Conservation (phyloP, 768 basidiomycete species). For the Xerocomellus intermedius region DNA sequence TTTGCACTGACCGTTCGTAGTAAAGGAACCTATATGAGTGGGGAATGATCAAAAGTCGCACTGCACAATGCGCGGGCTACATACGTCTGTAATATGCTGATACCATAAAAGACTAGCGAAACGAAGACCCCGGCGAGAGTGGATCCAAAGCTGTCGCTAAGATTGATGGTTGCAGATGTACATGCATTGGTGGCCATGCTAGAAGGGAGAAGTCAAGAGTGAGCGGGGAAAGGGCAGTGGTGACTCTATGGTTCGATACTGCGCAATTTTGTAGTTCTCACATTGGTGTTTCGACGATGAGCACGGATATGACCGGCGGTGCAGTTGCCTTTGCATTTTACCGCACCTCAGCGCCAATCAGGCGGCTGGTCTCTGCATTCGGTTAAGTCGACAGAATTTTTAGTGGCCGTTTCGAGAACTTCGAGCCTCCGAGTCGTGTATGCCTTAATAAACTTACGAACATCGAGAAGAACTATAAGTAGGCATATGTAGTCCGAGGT, state of each 20-base stretch:
- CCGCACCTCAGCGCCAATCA: neutral
- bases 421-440: neutral
- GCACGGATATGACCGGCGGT: neutral
- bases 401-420: neutral
- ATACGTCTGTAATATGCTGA: too few relatives aligned
- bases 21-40: conserved; percentile 22
- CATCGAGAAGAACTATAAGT: neutral
- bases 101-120: conserved; percentile 22
- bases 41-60: neutral
- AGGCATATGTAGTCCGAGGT: neutral
- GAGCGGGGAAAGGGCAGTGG: neutral
- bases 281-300: conserved; percentile 8
- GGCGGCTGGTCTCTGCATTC: too few relatives aligned
- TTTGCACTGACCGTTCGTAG: conserved; percentile 22
- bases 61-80: neutral
- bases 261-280: conserved; percentile 13
- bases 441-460: neutral
- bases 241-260: neutral
- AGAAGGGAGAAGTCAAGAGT: neutral
- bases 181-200: conserved; percentile 13
- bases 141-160: conserved; percentile 24
- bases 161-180: neutral
- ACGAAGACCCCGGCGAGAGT: conserved; percentile 20
- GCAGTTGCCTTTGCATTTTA: too few relatives aligned
- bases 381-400: neutral